A percentile compares a stretch with the other conserved stretches of the same genome.
These are phyloP conservation scores for Solanum megistacrolobum DNA, from an alignment of 257 asterid genomes.

Conservation along the genomic window DNA sequence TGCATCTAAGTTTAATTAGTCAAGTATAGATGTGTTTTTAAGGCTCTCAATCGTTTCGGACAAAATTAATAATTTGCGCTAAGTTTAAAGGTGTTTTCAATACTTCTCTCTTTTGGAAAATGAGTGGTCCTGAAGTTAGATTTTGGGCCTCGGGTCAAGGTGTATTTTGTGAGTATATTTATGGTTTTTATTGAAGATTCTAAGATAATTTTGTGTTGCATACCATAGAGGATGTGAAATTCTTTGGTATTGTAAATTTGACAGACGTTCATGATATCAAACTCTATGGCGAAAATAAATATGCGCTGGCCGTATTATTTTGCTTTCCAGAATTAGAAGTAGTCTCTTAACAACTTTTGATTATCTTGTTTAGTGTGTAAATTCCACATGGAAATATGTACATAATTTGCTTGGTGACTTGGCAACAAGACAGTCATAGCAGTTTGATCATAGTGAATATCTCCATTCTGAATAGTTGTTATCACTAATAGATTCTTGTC, in stretches of 20 bases:
- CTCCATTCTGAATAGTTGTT: background rate
- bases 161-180: background rate
- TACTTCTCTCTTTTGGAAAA: too few relatives aligned
- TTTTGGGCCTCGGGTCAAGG: too few relatives aligned
- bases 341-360: background rate
- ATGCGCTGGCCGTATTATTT: background rate
- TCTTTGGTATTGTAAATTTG: background rate
- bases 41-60: too few relatives aligned
- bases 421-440: background rate
- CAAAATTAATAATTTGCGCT: too few relatives aligned
- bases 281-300: background rate
- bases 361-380: background rate
- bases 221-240: background rate
- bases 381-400: background rate
- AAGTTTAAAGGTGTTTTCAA: too few relatives aligned
- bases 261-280: background rate
- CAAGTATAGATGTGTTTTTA: too few relatives aligned
- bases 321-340: constrained; percentile 4
- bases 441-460: background rate
- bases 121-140: too few relatives aligned
- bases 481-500: background rate
- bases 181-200: background rate
- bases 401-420: background rate
- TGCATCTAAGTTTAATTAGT: too few relatives aligned
- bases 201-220: background rate